Evolutionary conservation across 306 rosid genomes (phyloP), one percentile per base, ranked within the genome.

Genomic region (Glycine tomentella): DNA sequence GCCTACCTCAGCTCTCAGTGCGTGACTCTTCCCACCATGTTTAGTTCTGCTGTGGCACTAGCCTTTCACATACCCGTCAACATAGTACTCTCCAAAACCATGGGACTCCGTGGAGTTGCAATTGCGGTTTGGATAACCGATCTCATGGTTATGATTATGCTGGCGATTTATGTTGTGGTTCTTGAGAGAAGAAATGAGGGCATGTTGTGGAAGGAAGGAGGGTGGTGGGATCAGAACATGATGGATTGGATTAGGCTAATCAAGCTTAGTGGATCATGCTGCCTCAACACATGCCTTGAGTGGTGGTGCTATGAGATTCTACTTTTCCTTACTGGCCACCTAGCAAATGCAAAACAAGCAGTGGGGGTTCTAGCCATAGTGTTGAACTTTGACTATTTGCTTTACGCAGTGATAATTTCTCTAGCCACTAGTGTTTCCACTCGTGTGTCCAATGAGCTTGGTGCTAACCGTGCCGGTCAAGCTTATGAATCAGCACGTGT

Each of bases 221-320:
- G 97, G 3, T 93, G 94, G 97, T 85, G 84, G 57, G 86, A 89
- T 38, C 94, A 90, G 55, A 59, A 78, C 49, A 74, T 80, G 25
- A 36, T 58, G 10, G 93, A 87, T 75, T 93, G 97, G 97, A 65
- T 83, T 25, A 85, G 73, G 38, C 14, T 93, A 72, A 72, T 89
- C 53, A 93, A 87, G 84, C 90, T 93, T 31, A 61, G 91, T 45
- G 97, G 93, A 4, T 84, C 93, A 12, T 91, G 94, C 42, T 93
- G 97, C 81, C 89, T 93, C 70, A 88, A 85, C 17, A 87, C 89
- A 33, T 93, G 97, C 85, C 93, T 91, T 1, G 97, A 93, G 72
- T 91, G 97, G 94, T 91, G 97, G 97, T 91, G 97, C 33, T 91
- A 84, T 69, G 97, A 93, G 88, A 88, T 91, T 76, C 49, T 93